Base-by-base conservation (phyloP, 2,329 filamentous ascomycete genomes). In the Hypoxylon sp. region DNA sequence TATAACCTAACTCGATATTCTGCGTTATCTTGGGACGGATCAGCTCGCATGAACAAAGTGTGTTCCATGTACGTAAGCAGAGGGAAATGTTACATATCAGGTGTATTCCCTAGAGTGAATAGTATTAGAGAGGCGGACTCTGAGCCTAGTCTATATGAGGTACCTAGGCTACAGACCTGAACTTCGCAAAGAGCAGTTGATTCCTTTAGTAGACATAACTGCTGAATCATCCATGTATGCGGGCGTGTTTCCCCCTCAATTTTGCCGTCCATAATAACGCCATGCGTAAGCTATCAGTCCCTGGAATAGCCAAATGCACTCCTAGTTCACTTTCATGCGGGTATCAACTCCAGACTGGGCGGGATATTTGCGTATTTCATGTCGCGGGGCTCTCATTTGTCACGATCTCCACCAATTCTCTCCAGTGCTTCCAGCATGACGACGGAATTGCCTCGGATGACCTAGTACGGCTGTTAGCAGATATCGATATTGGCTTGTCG, bases 381-480 rank as follows among this genome's bases (percentile, higher is more conserved):
- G 52, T 49, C 21, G 36, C 19, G 21, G 23, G 56, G 30, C 11
- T 55, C 50, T 77, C 65, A 77, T 74, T 77, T 77, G 46, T 77
- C 75, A 67, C 82, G 81, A 71, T 90, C 86, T 75, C 88, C 87
- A 69, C 87, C 88, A 73, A 92, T 91, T 75, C 90, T 84, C 78
- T 90, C 88, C 63, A 93, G 81, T 9, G 90, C 93, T 82, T 99
- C 97, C 61, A 99, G 88, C 95, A 99, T 98, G 61, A 99, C 94
- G 25, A 99, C 94, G 1, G 95, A 97, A 83, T 99, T 99, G 71
- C 96, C 96, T 74, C 97, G 93, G 76, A 99, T 98, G 72, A 98
- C 92, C 91, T 94, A 66, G 5, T 25, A 17, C 2, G 2, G 7
- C n/a, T 1, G 45, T 81, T 63, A 82, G 79, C 34, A 14, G 3